A percentile compares a stretch with the other conserved stretches of the same genome.
phyloP scores from a whole-genome alignment of 129 eudicot genomes.

The Flaveria ramosissima region DNA sequence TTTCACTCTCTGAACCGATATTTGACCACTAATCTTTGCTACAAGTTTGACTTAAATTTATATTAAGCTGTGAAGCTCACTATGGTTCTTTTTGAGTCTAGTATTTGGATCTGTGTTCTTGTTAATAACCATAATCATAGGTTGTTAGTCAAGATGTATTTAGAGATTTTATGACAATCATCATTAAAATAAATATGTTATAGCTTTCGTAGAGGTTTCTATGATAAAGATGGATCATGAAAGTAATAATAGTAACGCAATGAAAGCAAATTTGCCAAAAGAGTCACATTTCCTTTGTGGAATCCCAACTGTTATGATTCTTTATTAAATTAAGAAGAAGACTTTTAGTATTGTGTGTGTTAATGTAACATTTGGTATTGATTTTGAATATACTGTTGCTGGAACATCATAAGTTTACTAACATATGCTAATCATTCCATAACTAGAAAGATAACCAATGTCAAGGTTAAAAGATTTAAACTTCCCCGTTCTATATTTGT shows the following conservation, averaged over 20 bases:
- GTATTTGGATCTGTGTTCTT: too few species aligned
- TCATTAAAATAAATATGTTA: background rate
- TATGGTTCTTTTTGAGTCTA: background rate
- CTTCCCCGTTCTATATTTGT: background rate
- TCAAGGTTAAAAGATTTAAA: background rate
- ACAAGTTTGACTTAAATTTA: background rate
- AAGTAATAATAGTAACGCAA: background rate
- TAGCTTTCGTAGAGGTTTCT: background rate
- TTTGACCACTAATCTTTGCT: background rate
- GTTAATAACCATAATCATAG: background rate
- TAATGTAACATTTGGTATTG: background rate
- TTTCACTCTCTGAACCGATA: too few species aligned
- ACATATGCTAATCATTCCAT: background rate
- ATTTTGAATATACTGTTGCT: background rate
- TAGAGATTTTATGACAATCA: background rate
- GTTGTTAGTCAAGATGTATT: background rate
- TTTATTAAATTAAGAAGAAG: too few species aligned
- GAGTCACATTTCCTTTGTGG: background rate
- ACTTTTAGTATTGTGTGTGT: background rate
- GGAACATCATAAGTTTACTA: background rate
- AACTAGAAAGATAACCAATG: conserved; percentile 9
- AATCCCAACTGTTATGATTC: background rate
- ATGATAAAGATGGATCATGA: background rate
- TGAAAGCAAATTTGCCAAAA: background rate
- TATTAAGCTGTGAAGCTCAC: background rate